Evolutionary conservation across 805 yeast genomes (phyloP).

Genomic region (Yarrowia osloensis): DNA sequence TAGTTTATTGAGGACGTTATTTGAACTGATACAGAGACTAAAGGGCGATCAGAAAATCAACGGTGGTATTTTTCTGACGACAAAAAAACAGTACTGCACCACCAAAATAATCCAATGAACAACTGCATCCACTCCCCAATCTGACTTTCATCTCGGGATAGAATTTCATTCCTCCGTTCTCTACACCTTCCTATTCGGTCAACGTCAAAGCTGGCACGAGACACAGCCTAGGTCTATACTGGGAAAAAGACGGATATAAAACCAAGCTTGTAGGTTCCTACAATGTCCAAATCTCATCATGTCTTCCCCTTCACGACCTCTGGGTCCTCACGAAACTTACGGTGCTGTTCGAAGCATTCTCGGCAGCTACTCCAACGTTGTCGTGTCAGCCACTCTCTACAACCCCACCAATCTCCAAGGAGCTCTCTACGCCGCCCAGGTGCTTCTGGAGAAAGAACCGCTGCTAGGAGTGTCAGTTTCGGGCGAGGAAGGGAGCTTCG

Average conservation of each 20-base stretch:
- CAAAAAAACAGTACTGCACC: too few relatives aligned
- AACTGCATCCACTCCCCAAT: too few relatives aligned
- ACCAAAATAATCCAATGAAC: not conserved
- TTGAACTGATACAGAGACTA: too few relatives aligned
- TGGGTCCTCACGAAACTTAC: conserved; percentile 15
- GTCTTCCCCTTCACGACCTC: not conserved
- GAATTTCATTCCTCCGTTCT: not conserved
- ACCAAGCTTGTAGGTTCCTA: too few relatives aligned
- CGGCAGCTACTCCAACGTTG: conserved; percentile 3
- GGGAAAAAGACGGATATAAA: too few relatives aligned
- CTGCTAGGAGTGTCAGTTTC: not conserved
- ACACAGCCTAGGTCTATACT: too few relatives aligned
- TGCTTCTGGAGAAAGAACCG: not conserved
- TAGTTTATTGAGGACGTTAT: too few relatives aligned
- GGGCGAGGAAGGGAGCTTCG: not conserved
- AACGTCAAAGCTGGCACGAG: too few relatives aligned
- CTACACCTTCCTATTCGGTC: conserved; percentile 7
- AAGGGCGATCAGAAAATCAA: too few relatives aligned
- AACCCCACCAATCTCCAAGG: not conserved
- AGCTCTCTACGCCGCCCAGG: not conserved
- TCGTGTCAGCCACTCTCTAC: not conserved
- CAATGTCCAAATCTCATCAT: not conserved
- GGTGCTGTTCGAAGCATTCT: conserved; percentile 1
- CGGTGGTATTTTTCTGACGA: too few relatives aligned
- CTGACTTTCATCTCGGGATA: not conserved